These are phyloP conservation scores for Tylopilus rubrobrunneus DNA, from an alignment of 768 basidiomycete genomes.

Conservation along the genomic window DNA sequence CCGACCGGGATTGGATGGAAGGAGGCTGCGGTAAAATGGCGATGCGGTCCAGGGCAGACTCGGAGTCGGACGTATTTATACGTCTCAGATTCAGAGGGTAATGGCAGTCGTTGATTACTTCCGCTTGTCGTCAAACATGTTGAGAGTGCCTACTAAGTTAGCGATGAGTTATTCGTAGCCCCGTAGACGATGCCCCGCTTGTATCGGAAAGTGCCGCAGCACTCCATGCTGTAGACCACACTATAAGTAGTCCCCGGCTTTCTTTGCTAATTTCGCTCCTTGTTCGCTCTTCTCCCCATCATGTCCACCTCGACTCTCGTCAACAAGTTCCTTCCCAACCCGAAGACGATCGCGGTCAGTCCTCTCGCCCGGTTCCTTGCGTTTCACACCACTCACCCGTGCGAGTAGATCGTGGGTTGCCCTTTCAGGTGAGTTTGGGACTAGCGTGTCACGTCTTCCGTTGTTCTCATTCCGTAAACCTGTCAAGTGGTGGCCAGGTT, in stretches of 20 bases:
- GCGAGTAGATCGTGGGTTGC: slow-evolving; percentile 79
- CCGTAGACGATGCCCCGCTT: too few relatives aligned
- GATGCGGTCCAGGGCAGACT: not conserved
- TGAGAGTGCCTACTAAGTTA: too few relatives aligned
- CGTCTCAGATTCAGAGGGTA: not conserved
- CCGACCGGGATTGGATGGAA: slow-evolving; percentile 4
- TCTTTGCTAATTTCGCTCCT: not conserved
- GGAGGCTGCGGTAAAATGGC: slow-evolving; percentile 18
- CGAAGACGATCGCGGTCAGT: slow-evolving; percentile 79
- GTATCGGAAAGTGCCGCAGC: too few relatives aligned
- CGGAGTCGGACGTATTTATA: slow-evolving; percentile 19
- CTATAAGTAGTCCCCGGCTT: slow-evolving; percentile 1
- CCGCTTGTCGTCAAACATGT: too few relatives aligned
- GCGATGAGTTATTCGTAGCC: too few relatives aligned
- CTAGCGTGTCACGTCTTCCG: not conserved
- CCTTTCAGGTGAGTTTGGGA: slow-evolving; percentile 76
- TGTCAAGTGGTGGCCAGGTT: slow-evolving; percentile 31
- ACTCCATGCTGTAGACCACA: not conserved
- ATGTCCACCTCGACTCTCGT: slow-evolving; percentile 21
- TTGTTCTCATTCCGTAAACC: slow-evolving; percentile 12
- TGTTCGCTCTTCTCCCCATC: not conserved
- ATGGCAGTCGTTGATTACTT: not conserved
- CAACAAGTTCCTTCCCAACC: slow-evolving; percentile 41
- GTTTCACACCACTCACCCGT: slow-evolving; percentile 7
- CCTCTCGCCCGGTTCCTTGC: not conserved